These are phyloP conservation scores for Prosopis cineraria DNA, from an alignment of 306 rosid genomes.

Conservation along the genomic window DNA sequence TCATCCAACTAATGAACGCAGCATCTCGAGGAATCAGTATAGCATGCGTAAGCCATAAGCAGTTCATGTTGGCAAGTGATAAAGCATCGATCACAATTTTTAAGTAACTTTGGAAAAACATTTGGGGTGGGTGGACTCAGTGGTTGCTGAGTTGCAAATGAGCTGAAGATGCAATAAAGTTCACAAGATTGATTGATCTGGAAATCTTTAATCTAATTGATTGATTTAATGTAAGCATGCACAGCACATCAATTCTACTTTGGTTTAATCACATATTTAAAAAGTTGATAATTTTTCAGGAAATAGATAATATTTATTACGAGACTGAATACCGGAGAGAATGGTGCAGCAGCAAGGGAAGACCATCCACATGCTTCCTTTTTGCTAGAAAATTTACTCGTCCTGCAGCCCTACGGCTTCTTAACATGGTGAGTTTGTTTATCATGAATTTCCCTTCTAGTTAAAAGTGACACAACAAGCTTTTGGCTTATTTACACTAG, in stretches of 20 bases:
- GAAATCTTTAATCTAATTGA: not conserved
- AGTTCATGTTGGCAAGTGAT: not conserved
- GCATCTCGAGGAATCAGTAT: not conserved
- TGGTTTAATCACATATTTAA: slow-evolving; percentile 17
- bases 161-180: slow-evolving; percentile 16
- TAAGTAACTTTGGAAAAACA: not conserved
- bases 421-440: slow-evolving; percentile 64
- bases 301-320: slow-evolving; percentile 80
- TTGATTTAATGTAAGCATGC: not conserved
- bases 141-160: not conserved
- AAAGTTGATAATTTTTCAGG: slow-evolving; percentile 52
- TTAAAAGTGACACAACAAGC: not conserved
- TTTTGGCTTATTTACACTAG: not conserved
- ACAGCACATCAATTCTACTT: not conserved
- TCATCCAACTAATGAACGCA: slow-evolving; percentile 16
- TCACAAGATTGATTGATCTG: slow-evolving; percentile 3
- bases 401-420: slow-evolving; percentile 92
- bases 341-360: slow-evolving; percentile 92
- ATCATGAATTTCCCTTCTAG: slow-evolving; percentile 9
- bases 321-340: slow-evolving; percentile 96
- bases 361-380: slow-evolving; percentile 90
- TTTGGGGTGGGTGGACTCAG: not conserved
- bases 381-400: slow-evolving; percentile 93
- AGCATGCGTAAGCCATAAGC: not conserved
- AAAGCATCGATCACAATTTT: not conserved